phyloP scores from a whole-genome alignment of 169 alveolate species.

The Eimeria necatrix region DNA sequence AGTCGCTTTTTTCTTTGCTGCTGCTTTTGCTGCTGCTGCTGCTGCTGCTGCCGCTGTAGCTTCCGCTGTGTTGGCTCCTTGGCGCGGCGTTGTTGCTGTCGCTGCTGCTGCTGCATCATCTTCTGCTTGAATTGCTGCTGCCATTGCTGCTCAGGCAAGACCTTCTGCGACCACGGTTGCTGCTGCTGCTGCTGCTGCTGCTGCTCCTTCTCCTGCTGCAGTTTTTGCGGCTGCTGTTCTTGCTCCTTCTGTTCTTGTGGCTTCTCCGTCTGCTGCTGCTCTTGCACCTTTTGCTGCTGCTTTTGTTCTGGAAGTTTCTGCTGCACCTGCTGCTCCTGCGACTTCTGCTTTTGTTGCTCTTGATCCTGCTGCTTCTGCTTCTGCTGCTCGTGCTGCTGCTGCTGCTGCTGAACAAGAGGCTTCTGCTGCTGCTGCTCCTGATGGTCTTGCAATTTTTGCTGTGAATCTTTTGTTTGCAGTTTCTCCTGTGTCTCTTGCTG shows the following conservation, averaged over 20 bases:
- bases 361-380: neutral
- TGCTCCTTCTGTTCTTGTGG: neutral
- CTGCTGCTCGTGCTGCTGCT: neutral
- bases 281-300: neutral
- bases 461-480: neutral
- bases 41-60: too few species aligned
- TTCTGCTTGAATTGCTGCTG: too few species aligned
- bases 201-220: neutral
- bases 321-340: neutral
- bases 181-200: slow-evolving; percentile 14
- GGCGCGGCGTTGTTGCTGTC: neutral
- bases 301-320: neutral
- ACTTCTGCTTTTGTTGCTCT: neutral
- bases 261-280: too few species aligned
- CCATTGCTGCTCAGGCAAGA: too few species aligned
- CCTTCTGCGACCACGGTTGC: too few species aligned
- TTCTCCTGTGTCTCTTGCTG: neutral
- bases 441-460: neutral
- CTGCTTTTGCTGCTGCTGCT: too few species aligned
- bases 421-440: neutral
- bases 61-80: neutral
- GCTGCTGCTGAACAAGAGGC: neutral
- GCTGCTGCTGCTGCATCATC: neutral
- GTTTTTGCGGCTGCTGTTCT: neutral
- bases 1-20: too few species aligned